Percentiles rank a stretch among this genome's conserved stretches.
Conservation (phyloP, 192 early-diverging fungal species). For the Pilaira anomala region DNA sequence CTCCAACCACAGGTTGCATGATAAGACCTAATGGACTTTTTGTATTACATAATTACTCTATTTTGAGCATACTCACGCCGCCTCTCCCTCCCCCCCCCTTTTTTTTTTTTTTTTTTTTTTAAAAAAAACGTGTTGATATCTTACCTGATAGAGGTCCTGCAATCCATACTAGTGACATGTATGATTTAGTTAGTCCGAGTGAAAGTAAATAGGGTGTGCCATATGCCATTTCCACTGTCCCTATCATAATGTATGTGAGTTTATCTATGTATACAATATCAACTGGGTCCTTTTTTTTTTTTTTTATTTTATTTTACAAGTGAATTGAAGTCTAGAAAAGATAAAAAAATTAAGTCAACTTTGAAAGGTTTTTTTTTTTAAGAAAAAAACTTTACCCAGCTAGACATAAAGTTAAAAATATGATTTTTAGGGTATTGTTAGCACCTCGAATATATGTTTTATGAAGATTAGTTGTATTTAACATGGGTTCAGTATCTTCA, state of each 20-base stretch:
- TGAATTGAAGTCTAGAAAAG: slow-evolving; percentile 66
- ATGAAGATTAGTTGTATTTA: background rate
- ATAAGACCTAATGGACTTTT: slow-evolving; percentile 48
- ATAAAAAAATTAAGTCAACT: too few relatives aligned
- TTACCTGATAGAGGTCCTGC: slow-evolving; percentile 81
- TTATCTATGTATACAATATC: too few relatives aligned
- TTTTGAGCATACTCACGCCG: background rate
- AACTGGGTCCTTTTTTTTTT: background rate
- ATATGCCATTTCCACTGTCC: slow-evolving; percentile 75
- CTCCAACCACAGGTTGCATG: slow-evolving; percentile 82
- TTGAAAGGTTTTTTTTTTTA: too few relatives aligned
- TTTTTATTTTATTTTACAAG: slow-evolving; percentile 47
- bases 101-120: too few relatives aligned
- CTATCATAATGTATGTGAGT: slow-evolving; percentile 31
- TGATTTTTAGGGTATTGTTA: slow-evolving; percentile 41
- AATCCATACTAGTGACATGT: slow-evolving; percentile 92
- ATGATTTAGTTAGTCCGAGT: slow-evolving; percentile 75
- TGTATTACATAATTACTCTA: background rate
- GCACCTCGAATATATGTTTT: slow-evolving; percentile 34
- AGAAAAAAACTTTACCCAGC: slow-evolving; percentile 46
- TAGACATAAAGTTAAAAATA: slow-evolving; percentile 53
- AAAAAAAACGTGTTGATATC: too few relatives aligned
- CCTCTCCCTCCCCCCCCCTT: background rate
- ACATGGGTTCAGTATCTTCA: background rate
- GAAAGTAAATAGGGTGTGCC: slow-evolving; percentile 82